Percentiles rank a stretch among this genome's conserved stretches.
These are phyloP conservation scores for Pseudogymnoascus sp. DNA, from an alignment of 2,329 filamentous ascomycete species.

Conservation along the genomic window DNA sequence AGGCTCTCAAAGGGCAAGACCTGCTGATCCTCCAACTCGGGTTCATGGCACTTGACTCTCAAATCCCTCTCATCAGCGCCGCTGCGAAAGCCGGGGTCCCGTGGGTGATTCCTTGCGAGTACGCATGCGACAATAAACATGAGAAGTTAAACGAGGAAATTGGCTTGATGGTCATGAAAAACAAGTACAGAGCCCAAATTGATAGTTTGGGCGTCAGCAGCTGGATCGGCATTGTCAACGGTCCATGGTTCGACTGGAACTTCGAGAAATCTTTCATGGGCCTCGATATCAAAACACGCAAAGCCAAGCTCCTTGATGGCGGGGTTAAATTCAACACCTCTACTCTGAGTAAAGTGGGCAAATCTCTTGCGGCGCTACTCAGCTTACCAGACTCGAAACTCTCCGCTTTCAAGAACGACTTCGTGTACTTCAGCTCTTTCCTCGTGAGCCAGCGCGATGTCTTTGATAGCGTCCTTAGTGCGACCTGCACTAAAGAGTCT, in stretches of 20 bases:
- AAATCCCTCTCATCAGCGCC: conserved; percentile 40
- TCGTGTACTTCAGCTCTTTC: conserved; percentile 38
- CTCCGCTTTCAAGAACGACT: conserved; percentile 33
- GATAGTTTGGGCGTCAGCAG: conserved; percentile 31
- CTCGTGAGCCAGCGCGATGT: conserved; percentile 43
- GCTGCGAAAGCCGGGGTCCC: conserved; percentile 44
- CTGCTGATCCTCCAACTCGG: conserved; percentile 36
- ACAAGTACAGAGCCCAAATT: conserved; percentile 31
- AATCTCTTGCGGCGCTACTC: conserved; percentile 44
- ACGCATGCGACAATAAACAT: conserved; percentile 29
- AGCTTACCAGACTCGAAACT: conserved; percentile 33
- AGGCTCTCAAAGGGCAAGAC: conserved; percentile 34
- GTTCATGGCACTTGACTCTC: conserved; percentile 19
- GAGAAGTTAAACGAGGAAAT: conserved; percentile 28
- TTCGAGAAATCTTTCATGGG: conserved; percentile 37
- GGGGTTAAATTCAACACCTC: conserved; percentile 38
- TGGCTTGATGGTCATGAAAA: conserved; percentile 15
- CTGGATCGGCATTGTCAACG: conserved; percentile 35
- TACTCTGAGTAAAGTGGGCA: conserved; percentile 45
- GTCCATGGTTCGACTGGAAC: conserved; percentile 48
- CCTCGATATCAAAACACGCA: conserved; percentile 39
- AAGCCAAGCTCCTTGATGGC: conserved; percentile 43
- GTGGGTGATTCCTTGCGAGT: conserved; percentile 46
- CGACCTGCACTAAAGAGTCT: conserved; percentile 19
- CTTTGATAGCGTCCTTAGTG: conserved; percentile 23